Evolutionary conservation across 2,329 filamentous ascomycete genomes (phyloP).

Genomic region (Zelopaecilomyces penicillatus): DNA sequence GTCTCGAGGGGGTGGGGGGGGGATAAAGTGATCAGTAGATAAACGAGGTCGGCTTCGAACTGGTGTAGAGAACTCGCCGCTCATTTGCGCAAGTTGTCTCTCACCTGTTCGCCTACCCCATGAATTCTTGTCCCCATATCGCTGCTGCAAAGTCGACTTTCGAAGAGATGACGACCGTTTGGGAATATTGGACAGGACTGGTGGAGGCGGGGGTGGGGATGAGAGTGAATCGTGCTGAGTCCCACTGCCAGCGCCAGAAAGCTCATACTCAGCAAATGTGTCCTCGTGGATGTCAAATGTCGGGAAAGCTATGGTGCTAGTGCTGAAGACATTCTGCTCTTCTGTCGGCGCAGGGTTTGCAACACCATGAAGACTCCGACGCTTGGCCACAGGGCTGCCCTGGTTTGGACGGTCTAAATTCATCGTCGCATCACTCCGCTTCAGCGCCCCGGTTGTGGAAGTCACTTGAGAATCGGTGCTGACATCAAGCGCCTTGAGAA

Average conservation of each 20-base stretch:
- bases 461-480: constrained; percentile 25
- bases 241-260: constrained; percentile 29
- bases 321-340: constrained; percentile 71
- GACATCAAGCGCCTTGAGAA: constrained; percentile 43
- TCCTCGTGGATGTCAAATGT: constrained; percentile 48
- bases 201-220: constrained; percentile 36
- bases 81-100: constrained; percentile 43
- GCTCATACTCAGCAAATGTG: constrained; percentile 41
- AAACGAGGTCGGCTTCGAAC: constrained; percentile 59
- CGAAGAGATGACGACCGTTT: constrained; percentile 70
- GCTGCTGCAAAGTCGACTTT: constrained; percentile 81
- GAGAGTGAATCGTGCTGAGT: constrained; percentile 31
- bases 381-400: constrained; percentile 83
- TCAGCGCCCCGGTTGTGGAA: constrained; percentile 65
- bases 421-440: constrained; percentile 86
- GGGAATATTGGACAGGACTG: constrained; percentile 38
- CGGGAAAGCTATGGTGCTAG: constrained; percentile 31
- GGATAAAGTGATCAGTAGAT: constrained; percentile 70
- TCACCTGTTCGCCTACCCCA: constrained; percentile 53
- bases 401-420: constrained; percentile 70
- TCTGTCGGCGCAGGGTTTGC: constrained; percentile 48
- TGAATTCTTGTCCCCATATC: constrained; percentile 60
- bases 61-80: constrained; percentile 48
- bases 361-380: constrained; percentile 75
- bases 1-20: constrained; percentile 52